Base-by-base conservation (phyloP, 2,329 filamentous ascomycete species). In the Diplodia seriata region DNA sequence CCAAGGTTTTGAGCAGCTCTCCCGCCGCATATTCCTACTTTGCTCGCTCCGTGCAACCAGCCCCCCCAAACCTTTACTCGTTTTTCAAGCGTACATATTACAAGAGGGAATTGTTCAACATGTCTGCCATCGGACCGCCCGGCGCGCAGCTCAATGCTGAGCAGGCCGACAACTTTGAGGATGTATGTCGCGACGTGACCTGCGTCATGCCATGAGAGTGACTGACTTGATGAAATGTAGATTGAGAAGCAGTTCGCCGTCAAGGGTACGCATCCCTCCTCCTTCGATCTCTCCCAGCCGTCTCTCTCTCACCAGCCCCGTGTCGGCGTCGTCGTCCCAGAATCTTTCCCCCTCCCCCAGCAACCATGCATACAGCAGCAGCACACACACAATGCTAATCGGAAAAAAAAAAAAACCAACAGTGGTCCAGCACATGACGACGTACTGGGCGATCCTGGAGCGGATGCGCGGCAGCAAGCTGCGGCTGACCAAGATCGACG, bases 221-320 rank as follows among this genome's bases (percentile, higher is more conserved):
- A 38, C 33, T 29, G 15, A 69, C 76, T 80, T 66, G 77, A 70
- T 33, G 7, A 9, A 59, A 6, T 33, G 51, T 72, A 97, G 92
- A 97, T 99, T 79, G 95, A 99, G 87, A 97, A 97, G 86, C 95
- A 98, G 81, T 99, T 99, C 76, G 95, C 95, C 36, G 95, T 99
- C 75, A 98, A 98, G 85, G 91, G 91, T 93, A 75, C 55, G 76
- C 65, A 57, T 57, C 20, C 20, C 26, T 9, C 12, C 5, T 7
- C 36, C 2, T 20, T 23, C 23, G 1, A 12, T 23, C 38, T 14
- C 26, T 54, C 23, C 20, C 11, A 33, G 29, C n/a, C 18, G 36
- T n/a, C 5, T 38, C 8, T 38, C 8, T 29, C 36, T 14, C 33
- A 20, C 20, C 18, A 12, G 23, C 49, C 57, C 65, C 23, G 53